Evolutionary conservation across 148 eudicot species (phyloP).

Genomic region (Silene latifolia): DNA sequence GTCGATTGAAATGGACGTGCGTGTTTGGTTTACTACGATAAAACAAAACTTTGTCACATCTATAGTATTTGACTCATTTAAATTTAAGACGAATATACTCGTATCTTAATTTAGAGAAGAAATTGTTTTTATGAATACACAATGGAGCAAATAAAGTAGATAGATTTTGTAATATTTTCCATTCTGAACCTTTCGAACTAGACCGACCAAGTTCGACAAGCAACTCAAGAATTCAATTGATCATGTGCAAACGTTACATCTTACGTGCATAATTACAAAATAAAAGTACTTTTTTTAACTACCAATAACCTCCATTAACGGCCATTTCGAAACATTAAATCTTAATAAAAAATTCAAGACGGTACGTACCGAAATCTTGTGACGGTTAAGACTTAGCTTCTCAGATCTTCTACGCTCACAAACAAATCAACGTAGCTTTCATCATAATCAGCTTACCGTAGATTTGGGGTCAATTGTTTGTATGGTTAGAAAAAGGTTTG

Average conservation of each 20-base stretch:
- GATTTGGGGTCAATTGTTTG: not conserved
- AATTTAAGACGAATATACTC: no score
- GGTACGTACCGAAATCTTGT: no score
- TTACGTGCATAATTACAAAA: not conserved
- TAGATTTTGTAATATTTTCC: no score
- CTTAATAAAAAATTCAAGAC: not conserved
- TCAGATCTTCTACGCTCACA: not conserved
- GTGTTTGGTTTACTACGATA: no score
- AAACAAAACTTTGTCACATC: no score
- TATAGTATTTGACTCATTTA: no score
- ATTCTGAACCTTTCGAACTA: no score
- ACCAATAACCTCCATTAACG: not conserved
- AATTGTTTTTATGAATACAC: no score
- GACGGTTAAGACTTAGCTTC: not conserved
- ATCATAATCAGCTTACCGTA: not conserved
- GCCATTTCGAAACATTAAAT: not conserved
- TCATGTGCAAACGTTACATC: not conserved
- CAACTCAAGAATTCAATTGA: not conserved
- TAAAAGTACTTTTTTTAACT: not conserved
- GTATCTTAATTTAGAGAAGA: no score
- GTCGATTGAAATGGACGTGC: no score
- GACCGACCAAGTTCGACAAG: no score
- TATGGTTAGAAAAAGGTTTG: not conserved
- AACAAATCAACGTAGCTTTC: not conserved
- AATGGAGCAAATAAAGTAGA: no score